Base-by-base conservation (phyloP, 1,139 yeast species). In the Scheffersomyces lignicola region DNA sequence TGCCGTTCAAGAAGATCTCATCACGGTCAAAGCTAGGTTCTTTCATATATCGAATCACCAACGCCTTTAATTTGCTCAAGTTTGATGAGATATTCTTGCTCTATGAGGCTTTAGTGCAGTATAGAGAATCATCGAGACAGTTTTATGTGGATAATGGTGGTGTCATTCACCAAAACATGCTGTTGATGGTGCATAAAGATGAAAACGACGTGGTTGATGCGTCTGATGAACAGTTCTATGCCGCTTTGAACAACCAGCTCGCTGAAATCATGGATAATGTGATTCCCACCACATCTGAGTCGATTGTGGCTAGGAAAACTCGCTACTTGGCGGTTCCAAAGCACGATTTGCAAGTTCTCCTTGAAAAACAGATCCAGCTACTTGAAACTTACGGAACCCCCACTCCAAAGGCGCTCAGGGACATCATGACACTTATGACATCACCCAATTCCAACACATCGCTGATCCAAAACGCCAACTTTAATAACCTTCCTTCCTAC, bases 1-100 rank as follows among this genome's bases (percentile, higher is more conserved):
- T 39, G 8, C 18, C 34, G 33, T 9, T 27, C 22, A 18, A 47
- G 40, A 33, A 32, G 33, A 18, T 64, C 14, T 61, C 70, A 1
- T 57, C 69, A 2, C 45, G 68, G 18, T 68, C 75, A 3, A 40
- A 60, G 12, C 45, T 69, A 24, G 76, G 76, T 0, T 49, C 54
- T 11, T 68, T 65, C 39, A 55, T 67, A 8, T 56, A 54, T 16
- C 58, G 55, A 38, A 50, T 80, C 25, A 62, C 70, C 1, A 61
- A 77, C 4, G 69, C 80, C 7, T 75, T 73, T 45, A 74, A 72
- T 29, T 55, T 76, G 2, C 53, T 83, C 34, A 76, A 73, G 39
- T 83, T 82, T 48, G 85, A 81, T 40, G 84, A 80, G 44, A 59
- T 69, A 1, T 57, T 69, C 8, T 49, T 63, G 5, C 52, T 83